Percentiles rank a stretch among this genome's conserved stretches.
These are phyloP conservation scores for Boechera retrofracta DNA, from an alignment of 345 rosid genomes.

Conservation along the genomic window DNA sequence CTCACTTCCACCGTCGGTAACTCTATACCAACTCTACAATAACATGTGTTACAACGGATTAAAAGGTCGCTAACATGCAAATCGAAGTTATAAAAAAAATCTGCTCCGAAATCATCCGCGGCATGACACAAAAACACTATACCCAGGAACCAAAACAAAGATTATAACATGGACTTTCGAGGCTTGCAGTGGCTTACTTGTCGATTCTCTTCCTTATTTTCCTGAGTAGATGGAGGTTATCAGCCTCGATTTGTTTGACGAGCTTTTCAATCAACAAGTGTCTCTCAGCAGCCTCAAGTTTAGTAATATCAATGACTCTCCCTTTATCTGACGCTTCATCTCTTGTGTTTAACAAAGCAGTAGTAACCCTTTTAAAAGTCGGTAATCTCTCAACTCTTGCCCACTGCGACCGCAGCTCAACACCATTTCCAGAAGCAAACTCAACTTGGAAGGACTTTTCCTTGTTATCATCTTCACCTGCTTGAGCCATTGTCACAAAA, in stretches of 20 bases:
- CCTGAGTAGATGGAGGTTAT: slow-evolving; percentile 52
- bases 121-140: neutral
- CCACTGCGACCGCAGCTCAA: slow-evolving; percentile 54
- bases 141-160: slow-evolving; percentile 7
- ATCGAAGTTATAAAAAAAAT: neutral
- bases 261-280: slow-evolving; percentile 60
- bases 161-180: neutral
- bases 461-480: slow-evolving; percentile 31
- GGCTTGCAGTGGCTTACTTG: slow-evolving; percentile 44
- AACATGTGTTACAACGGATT: neutral
- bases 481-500: slow-evolving; percentile 21
- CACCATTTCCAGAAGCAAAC: slow-evolving; percentile 30
- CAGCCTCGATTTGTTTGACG: slow-evolving; percentile 55
- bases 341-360: slow-evolving; percentile 48
- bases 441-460: slow-evolving; percentile 9
- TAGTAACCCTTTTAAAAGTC: slow-evolving; percentile 51
- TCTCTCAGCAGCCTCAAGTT: slow-evolving; percentile 52
- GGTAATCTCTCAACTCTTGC: slow-evolving; percentile 62
- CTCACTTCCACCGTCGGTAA: slow-evolving; percentile 55
- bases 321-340: slow-evolving; percentile 24
- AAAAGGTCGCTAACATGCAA: slow-evolving; percentile 7
- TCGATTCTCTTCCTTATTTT: slow-evolving; percentile 56
- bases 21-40: slow-evolving; percentile 51
- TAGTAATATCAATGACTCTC: slow-evolving; percentile 50
- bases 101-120: neutral